A percentile compares a stretch with the other conserved stretches of the same genome.
Evolutionary conservation across 768 basidiomycete species (phyloP).

Genomic region (Galerina sulciceps): DNA sequence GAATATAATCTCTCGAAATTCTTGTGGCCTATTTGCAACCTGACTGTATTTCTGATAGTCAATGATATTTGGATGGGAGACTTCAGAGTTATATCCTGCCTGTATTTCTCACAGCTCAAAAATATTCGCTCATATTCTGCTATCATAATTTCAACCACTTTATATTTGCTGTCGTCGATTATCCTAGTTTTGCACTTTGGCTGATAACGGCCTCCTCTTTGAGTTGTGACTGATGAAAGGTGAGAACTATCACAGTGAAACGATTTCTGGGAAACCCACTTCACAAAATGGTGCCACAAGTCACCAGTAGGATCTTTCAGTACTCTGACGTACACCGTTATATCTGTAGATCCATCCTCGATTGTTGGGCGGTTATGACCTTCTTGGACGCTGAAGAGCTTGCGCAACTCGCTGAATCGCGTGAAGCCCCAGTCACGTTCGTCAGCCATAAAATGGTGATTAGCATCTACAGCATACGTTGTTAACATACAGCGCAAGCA

Average conservation of each 20-base stretch:
- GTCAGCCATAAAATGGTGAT: slow-evolving; percentile 98
- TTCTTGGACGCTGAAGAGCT: slow-evolving; percentile 84
- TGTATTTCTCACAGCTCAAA: too few species aligned
- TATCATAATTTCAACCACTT: too few species aligned
- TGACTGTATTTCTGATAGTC: too few species aligned
- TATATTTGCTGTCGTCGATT: too few species aligned
- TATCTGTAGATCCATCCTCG: slow-evolving; percentile 92
- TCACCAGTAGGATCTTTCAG: slow-evolving; percentile 98
- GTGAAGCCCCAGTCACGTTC: slow-evolving; percentile 99
- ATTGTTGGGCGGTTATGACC: slow-evolving; percentile 87
- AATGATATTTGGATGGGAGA: too few species aligned
- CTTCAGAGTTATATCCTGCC: too few species aligned
- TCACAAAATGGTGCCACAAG: slow-evolving; percentile 99
- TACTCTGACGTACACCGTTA: slow-evolving; percentile 97
- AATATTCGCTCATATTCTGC: too few species aligned
- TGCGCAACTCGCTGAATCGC: slow-evolving; percentile 95
- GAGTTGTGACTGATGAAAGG: slow-evolving; percentile 84
- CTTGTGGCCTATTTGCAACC: too few species aligned
- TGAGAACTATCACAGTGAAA: slow-evolving; percentile 15
- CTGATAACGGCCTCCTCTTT: too few species aligned
- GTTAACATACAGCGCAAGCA: not conserved
- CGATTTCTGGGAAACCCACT: slow-evolving; percentile 57
- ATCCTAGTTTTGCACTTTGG: too few species aligned
- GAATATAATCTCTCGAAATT: too few species aligned
- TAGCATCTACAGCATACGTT: slow-evolving; percentile 69